Conservation (phyloP, 768 basidiomycete species). For the Chalciporus piperatus region DNA sequence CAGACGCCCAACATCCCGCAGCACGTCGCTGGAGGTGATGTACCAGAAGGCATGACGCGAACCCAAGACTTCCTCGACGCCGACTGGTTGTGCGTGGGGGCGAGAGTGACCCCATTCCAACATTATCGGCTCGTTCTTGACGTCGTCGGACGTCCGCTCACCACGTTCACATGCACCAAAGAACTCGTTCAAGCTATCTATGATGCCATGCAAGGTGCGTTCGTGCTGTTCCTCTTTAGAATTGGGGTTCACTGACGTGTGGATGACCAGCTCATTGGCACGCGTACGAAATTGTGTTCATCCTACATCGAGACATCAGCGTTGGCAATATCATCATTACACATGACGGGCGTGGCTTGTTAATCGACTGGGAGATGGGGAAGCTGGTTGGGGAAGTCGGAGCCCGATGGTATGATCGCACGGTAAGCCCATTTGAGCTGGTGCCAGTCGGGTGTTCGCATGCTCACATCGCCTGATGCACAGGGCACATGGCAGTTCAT, state of each 20-base stretch:
- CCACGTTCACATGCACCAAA: background rate
- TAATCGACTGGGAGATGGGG: conserved; percentile 27
- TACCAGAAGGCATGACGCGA: background rate
- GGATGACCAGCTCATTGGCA: background rate
- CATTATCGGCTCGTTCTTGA: conserved; percentile 6
- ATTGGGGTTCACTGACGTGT: too few species aligned
- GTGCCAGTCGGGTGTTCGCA: too few species aligned
- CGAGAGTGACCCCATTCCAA: background rate
- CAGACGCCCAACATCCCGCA: conserved; percentile 1
- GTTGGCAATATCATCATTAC: conserved; percentile 19
- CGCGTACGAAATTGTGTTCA: background rate
- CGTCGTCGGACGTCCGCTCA: conserved; percentile 1
- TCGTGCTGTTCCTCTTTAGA: background rate
- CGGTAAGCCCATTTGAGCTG: too few species aligned
- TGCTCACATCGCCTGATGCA: too few species aligned
- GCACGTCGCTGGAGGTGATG: background rate
- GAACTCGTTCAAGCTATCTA: conserved; percentile 6
- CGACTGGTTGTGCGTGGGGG: background rate
- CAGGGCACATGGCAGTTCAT: conserved; percentile 10
- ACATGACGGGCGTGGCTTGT: conserved; percentile 6
- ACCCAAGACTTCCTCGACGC: background rate
- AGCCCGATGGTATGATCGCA: too few species aligned
- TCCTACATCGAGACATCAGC: conserved; percentile 29
- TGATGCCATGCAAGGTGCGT: conserved; percentile 7
- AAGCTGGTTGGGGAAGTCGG: too few species aligned